Conservation (phyloP, 495 filamentous ascomycete species). For the Aspergillus carlsbadensis region DNA sequence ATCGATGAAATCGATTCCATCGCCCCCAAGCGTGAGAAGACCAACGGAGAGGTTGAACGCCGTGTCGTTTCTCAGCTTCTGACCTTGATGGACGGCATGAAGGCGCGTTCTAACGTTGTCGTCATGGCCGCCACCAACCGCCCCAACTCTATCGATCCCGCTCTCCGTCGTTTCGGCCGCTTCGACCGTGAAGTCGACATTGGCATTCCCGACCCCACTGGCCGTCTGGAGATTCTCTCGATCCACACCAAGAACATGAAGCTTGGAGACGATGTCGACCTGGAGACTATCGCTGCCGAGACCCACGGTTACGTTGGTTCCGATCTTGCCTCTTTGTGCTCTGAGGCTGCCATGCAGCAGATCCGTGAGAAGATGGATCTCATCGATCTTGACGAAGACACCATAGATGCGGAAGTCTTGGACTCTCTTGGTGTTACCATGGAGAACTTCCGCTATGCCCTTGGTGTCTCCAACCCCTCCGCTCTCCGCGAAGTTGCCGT, state of each 20-base stretch:
- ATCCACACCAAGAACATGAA: constrained; percentile 99
- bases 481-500: constrained; percentile 98
- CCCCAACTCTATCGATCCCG: constrained; percentile 94
- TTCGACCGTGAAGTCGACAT: constrained; percentile 99
- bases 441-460: constrained; percentile 99
- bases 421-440: constrained; percentile 98
- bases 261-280: constrained; percentile 92
- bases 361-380: constrained; percentile 99
- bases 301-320: constrained; percentile 99
- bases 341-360: constrained; percentile 99
- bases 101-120: constrained; percentile 95
- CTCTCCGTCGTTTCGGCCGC: constrained; percentile 88
- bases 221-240: constrained; percentile 96
- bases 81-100: constrained; percentile 99
- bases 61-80: constrained; percentile 97
- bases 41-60: constrained; percentile 97
- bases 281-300: constrained; percentile 94
- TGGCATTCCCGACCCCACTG: constrained; percentile 95
- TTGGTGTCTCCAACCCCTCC: constrained; percentile 97
- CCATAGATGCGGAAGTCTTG: constrained; percentile 96
- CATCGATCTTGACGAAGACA: constrained; percentile 98
- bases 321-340: constrained; percentile 97
- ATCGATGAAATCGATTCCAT: constrained; percentile 99
- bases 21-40: constrained; percentile 99
- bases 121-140: constrained; percentile 99